Percentiles rank a stretch among this genome's conserved stretches.
Evolutionary conservation across 2,329 filamentous ascomycete genomes (phyloP).

Genomic region (Aspergillus arachidicola): DNA sequence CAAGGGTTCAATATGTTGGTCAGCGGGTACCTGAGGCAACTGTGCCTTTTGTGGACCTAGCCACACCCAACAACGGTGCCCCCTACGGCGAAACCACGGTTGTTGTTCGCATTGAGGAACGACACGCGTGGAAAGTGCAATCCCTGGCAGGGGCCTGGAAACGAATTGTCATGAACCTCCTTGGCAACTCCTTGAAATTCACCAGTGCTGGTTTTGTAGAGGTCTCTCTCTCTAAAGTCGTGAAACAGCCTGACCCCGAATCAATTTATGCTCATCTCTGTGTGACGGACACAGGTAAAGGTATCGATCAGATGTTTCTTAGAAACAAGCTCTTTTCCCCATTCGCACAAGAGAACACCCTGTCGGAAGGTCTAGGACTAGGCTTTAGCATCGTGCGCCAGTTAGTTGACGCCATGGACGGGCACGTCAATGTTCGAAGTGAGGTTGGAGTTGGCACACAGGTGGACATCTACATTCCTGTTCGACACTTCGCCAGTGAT

Average conservation of each 20-base stretch:
- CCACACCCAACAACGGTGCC: background rate
- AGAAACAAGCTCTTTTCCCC: constrained; percentile 62
- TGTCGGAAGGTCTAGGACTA: constrained; percentile 64
- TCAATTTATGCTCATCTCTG: constrained; percentile 37
- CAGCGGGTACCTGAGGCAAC: constrained; percentile 18
- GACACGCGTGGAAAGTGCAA: constrained; percentile 31
- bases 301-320: constrained; percentile 63
- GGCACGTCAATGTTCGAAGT: constrained; percentile 58
- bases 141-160: constrained; percentile 34
- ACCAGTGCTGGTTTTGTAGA: constrained; percentile 36
- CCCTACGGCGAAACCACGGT: constrained; percentile 25
- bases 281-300: constrained; percentile 64
- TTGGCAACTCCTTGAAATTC: constrained; percentile 43
- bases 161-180: constrained; percentile 41
- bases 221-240: constrained; percentile 26
- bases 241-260: constrained; percentile 13
- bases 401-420: constrained; percentile 61
- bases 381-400: constrained; percentile 64
- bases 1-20: constrained; percentile 31
- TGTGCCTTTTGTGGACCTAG: constrained; percentile 1
- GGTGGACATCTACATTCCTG: constrained; percentile 32
- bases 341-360: constrained; percentile 63
- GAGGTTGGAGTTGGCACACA: constrained; percentile 31
- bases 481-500: constrained; percentile 12
- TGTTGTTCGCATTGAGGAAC: constrained; percentile 31